Evolutionary conservation across 2,329 filamentous ascomycete genomes (phyloP), one percentile per base, ranked within the genome.

Genomic region (Cyphellophora europaea): DNA sequence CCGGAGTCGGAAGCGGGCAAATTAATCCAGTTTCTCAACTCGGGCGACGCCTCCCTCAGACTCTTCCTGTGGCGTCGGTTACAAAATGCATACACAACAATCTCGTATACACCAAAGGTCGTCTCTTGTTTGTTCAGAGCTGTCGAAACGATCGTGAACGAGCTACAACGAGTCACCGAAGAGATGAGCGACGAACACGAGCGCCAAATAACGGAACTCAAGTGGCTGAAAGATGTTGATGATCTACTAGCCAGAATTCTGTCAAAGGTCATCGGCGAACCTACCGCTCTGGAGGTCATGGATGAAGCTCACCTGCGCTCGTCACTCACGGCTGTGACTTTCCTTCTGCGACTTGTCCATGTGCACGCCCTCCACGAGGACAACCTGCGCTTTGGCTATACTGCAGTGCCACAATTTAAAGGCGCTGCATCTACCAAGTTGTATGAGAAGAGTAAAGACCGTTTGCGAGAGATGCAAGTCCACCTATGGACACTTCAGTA

Each of bases 401-500:
- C 71, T 3, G 65, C 72, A 5, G 64, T 78, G 2, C 76, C 79
- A 55, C 74, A 52, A 62, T 60, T 65, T 59, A 75, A 63, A 53
- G 75, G 50, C 41, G 62, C 59, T 11, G 43, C 56, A 8, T 51
- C 63, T 6, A 52, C 54, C 10, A 57, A 64, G 53, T 49, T 59
- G 21, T 45, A 64, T 17, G 53, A 65, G 35, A 54, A 59, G 25
- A 63, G 82, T 46, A 71, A 78, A 37, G 77, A 73, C 36, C 86
- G 80, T 51, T 65, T 96, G 28, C 78, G 86, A 27, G 87, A 96
- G 48, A 82, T 93, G 68, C 81, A 94, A 50, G 74, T 94, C 3
- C 78, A 86, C 19, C 75, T 79, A 8, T 96, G 91, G 89, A 86
- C 83, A 23, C 62, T 96, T 25, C 79, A 89, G 43, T 98, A 95